Base-by-base conservation (phyloP, 177 flowering plant species). In the Vitis hybrid region DNA sequence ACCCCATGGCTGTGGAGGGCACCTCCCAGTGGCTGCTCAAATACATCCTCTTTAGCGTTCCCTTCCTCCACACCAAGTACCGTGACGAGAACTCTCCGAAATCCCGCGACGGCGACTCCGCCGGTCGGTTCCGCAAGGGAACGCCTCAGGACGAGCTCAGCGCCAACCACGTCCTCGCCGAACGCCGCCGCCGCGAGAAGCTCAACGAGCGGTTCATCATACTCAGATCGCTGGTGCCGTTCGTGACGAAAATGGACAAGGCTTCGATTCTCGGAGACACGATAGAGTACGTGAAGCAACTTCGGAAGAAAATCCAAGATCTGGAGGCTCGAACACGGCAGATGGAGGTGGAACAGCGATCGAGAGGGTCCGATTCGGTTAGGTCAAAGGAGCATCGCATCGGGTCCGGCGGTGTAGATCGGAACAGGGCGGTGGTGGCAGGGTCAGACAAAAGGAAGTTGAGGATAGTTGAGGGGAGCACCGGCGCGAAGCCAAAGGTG, bases 161-260 rank as follows among this genome's bases (percentile, higher is more conserved):
- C 77, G 97, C 93, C 51, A 94, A 83, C 71, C 98, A 93, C 78
- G 97, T 91, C 3, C 78, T 91, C 2, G 96, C 97, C 0, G 97
- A 95, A 74, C 86, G 98, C 0, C 84, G 97, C 11, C 82, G 98
- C 10, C 81, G 98, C 2, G 99, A 93, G 81, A 93, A 91, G 79
- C 87, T 95, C 1, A 95, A 93, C 64, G 97, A 95, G 82, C 65
- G 93, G 61, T 95, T 95, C 79, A 85, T 93, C 19, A 78, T 86
- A 6, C 65, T 95, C 16, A 72, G 98, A 31, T 89, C 98, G 0
- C 77, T 93, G 3, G 98, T 95, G 3, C 99, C 99, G 0, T 92
- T 93, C 62, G 97, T 91, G 49, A 95, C 98, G 15, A 95, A 91
- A 81, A 95, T 90, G 98, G 99, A 95, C 69, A 95, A 95, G 68